These are phyloP conservation scores for Pezicula radicicola DNA, from an alignment of 2,329 filamentous ascomycete genomes.

Conservation along the genomic window DNA sequence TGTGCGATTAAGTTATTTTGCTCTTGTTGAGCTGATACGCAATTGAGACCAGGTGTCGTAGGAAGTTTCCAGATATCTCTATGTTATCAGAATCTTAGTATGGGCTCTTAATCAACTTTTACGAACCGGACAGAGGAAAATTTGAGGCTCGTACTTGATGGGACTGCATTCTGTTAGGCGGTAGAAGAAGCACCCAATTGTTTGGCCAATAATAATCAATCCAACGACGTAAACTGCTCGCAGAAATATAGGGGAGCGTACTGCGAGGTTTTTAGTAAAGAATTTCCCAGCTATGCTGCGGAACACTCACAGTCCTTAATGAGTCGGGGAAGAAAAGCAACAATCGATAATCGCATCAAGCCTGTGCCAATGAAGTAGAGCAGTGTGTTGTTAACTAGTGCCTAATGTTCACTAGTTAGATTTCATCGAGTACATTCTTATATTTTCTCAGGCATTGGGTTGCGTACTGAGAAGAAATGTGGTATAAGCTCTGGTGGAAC, in stretches of 20 bases:
- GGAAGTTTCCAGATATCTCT: neutral
- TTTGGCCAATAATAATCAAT: constrained; percentile 4
- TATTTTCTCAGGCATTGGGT: constrained; percentile 7
- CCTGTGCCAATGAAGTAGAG: constrained; percentile 28
- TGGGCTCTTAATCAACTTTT: too few relatives aligned
- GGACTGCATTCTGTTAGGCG: constrained; percentile 10
- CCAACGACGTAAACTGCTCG: constrained; percentile 4
- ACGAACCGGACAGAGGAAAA: too few relatives aligned
- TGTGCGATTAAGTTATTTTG: constrained; percentile 32
- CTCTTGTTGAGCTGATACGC: constrained; percentile 20
- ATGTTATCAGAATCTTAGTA: too few relatives aligned
- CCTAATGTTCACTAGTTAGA: neutral
- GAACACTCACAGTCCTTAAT: constrained; percentile 29
- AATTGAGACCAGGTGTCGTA: constrained; percentile 20
- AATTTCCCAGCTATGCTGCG: neutral
- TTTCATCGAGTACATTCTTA: neutral
- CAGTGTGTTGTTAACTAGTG: constrained; percentile 4
- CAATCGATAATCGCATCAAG: constrained; percentile 30
- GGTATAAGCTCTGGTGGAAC: constrained; percentile 10
- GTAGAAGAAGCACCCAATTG: constrained; percentile 10
- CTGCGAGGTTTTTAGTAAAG: neutral
- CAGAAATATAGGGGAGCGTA: constrained; percentile 4
- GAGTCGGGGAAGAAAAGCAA: constrained; percentile 33
- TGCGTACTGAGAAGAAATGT: constrained; percentile 17
- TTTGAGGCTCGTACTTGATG: constrained; percentile 2